These are phyloP conservation scores for Bonia amplexicaulis DNA, from an alignment of 176 grass and related monocot genomes.

Conservation along the genomic window DNA sequence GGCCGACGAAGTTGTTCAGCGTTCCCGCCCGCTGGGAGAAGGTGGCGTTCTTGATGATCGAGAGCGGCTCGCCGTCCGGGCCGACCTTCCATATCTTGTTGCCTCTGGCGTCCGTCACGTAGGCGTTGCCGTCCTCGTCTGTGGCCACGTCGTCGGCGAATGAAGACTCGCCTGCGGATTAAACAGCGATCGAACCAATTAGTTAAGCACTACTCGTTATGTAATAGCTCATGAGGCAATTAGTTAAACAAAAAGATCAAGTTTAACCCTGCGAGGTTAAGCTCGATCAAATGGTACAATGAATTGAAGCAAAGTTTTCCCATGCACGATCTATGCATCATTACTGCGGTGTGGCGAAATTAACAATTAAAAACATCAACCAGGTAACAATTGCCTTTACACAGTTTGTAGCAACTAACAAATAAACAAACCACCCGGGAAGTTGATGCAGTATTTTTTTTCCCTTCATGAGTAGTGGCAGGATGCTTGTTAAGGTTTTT, in stretches of 20 bases:
- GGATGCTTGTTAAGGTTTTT: neutral
- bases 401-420: no score
- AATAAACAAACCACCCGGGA: neutral
- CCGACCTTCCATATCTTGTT: conserved; percentile 92
- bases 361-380: neutral
- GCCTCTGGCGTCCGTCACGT: conserved; percentile 60
- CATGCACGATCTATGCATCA: neutral
- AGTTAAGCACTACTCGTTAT: neutral
- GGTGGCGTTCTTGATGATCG: conserved; percentile 51
- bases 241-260: neutral
- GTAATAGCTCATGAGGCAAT: neutral
- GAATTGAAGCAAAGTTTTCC: neutral
- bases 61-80: conserved; percentile 52
- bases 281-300: neutral
- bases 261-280: neutral
- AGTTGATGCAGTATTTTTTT: neutral
- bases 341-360: neutral
- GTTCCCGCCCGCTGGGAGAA: conserved; percentile 51
- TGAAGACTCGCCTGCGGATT: conserved; percentile 48
- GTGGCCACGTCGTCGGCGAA: conserved; percentile 73
- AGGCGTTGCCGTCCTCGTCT: conserved; percentile 76
- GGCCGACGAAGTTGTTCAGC: conserved; percentile 52
- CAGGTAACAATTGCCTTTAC: neutral
- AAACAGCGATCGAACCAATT: neutral
- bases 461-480: neutral